These are phyloP conservation scores for Scutellaria baicalensis DNA, from an alignment of 257 asterid genomes.

Conservation along the genomic window DNA sequence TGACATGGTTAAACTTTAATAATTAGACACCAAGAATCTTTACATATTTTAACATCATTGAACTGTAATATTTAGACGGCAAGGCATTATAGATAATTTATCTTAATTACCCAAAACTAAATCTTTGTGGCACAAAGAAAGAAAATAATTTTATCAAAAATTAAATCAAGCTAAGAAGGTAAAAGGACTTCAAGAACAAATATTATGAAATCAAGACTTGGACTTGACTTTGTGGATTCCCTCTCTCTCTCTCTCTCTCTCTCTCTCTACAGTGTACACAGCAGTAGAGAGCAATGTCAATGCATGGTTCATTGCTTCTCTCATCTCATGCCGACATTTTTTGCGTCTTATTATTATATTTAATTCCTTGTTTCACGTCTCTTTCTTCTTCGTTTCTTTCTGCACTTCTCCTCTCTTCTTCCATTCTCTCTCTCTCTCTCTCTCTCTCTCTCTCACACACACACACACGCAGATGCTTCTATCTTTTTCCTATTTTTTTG, in stretches of 20 bases:
- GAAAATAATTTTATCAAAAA: too few species aligned
- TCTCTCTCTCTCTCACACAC: not conserved
- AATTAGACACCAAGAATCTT: too few species aligned
- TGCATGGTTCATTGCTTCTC: conserved; percentile 17
- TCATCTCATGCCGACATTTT: conserved; percentile 7
- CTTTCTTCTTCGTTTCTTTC: not conserved
- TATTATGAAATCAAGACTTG: too few species aligned
- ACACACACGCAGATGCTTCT: not conserved
- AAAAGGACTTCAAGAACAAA: too few species aligned
- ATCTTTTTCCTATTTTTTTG: conserved; percentile 1
- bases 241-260: not conserved
- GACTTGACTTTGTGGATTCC: too few species aligned
- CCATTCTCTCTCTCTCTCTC: not conserved
- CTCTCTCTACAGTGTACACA: not conserved
- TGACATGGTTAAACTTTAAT: too few species aligned
- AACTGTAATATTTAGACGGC: too few species aligned
- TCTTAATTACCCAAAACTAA: too few species aligned
- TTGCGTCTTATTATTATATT: conserved; percentile 6
- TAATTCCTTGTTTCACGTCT: conserved; percentile 20
- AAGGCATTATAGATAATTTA: too few species aligned
- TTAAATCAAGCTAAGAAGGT: too few species aligned
- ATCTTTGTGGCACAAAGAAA: too few species aligned
- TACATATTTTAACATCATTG: too few species aligned
- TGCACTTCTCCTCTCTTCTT: conserved; percentile 36
- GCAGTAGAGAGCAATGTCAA: conserved; percentile 2